Percentiles rank a stretch among this genome's conserved stretches.
These are phyloP conservation scores for Aegilops sharonensis DNA, from an alignment of 176 grass and related monocot genomes.

Conservation along the genomic window DNA sequence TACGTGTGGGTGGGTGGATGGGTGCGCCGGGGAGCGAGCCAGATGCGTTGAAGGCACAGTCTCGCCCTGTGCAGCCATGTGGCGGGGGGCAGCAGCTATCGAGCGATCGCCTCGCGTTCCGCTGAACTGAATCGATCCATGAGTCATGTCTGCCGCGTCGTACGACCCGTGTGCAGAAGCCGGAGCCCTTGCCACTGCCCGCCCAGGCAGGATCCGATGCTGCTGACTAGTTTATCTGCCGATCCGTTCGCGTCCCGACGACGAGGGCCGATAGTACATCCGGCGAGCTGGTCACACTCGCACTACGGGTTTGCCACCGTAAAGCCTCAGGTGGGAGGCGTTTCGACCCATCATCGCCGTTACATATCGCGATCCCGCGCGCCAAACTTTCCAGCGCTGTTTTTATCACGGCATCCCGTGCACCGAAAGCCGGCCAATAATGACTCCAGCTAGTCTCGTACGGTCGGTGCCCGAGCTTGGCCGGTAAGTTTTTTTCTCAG, in stretches of 20 bases:
- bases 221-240: background rate
- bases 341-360: background rate
- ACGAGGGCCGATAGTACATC: background rate
- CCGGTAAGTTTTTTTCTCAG: background rate
- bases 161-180: conserved; percentile 33
- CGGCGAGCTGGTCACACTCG: background rate
- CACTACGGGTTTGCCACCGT: background rate
- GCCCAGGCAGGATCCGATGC: conserved; percentile 42
- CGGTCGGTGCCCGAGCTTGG: background rate
- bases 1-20: background rate
- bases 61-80: conserved; percentile 17
- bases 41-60: background rate
- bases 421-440: conserved; percentile 31
- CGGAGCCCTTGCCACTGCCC: background rate
- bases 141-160: conserved; percentile 22
- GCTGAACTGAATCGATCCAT: conserved; percentile 8
- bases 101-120: conserved; percentile 24
- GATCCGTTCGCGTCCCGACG: background rate
- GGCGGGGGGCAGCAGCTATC: background rate
- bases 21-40: background rate
- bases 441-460: background rate
- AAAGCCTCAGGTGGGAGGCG: background rate
- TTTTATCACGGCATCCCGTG: background rate
- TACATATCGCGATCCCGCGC: background rate
- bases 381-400: background rate